phyloP scores from a whole-genome alignment of 2,329 filamentous ascomycete genomes.

The Aspergillus transmontanensis region DNA sequence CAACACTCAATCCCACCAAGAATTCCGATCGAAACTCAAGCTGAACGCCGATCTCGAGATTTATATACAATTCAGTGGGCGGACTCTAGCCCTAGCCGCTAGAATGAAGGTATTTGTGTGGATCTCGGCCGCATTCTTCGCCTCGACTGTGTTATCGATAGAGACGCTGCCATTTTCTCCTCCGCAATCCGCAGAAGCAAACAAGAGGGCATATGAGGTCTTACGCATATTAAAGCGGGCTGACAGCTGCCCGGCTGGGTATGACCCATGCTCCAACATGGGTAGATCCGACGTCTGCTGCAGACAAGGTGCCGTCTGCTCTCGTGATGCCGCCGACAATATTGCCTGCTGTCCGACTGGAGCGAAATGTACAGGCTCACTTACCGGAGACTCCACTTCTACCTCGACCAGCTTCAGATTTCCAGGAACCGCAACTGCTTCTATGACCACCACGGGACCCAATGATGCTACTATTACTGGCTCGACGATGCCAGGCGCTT shows the following conservation, averaged over 20 bases:
- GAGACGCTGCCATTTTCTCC: constrained; percentile 34
- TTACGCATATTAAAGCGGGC: constrained; percentile 36
- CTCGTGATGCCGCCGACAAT: constrained; percentile 57
- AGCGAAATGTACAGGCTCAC: constrained; percentile 60
- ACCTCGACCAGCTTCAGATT: constrained; percentile 38
- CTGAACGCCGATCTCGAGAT: neutral
- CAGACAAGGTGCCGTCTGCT: constrained; percentile 54
- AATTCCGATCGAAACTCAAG: neutral
- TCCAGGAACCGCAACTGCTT: constrained; percentile 32
- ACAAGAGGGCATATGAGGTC: constrained; percentile 32
- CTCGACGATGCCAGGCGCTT: constrained; percentile 53
- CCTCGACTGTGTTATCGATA: constrained; percentile 31
- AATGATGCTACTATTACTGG: constrained; percentile 31
- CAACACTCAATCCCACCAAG: neutral
- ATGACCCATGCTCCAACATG: constrained; percentile 55
- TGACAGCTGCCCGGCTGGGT: constrained; percentile 53
- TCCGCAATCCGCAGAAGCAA: constrained; percentile 26
- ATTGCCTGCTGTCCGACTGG: constrained; percentile 64
- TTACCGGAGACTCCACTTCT: constrained; percentile 36
- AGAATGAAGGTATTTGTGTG: constrained; percentile 39
- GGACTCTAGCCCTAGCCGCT: constrained; percentile 18
- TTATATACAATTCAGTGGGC: constrained; percentile 11
- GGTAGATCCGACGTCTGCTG: constrained; percentile 61
- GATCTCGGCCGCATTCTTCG: constrained; percentile 35
- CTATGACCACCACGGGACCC: constrained; percentile 30